A percentile compares a stretch with the other conserved stretches of the same genome.
These are phyloP conservation scores for Smittium mucronatum DNA, from an alignment of 371 early-diverging fungal species.

Conservation along the genomic window DNA sequence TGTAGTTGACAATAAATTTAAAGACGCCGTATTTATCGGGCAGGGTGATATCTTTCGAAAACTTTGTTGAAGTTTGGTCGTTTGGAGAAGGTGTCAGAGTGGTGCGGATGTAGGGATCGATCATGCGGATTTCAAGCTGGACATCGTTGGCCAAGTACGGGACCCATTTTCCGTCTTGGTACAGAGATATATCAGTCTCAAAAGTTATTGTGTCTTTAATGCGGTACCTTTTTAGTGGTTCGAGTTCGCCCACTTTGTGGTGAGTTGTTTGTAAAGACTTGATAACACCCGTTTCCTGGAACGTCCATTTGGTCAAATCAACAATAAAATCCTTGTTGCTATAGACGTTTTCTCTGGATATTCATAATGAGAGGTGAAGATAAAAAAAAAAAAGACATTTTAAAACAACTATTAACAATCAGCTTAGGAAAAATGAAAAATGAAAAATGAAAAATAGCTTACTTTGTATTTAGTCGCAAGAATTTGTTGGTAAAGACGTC, in stretches of 20 bases:
- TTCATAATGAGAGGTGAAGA: neutral
- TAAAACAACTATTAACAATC: neutral
- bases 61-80: slow-evolving; percentile 11
- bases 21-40: slow-evolving; percentile 95
- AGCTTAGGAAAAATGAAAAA: too few relatives aligned
- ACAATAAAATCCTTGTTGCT: slow-evolving; percentile 59
- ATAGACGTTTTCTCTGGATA: slow-evolving; percentile 20
- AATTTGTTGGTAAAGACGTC: slow-evolving; percentile 52
- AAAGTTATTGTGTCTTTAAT: slow-evolving; percentile 83
- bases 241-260: slow-evolving; percentile 37
- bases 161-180: slow-evolving; percentile 61
- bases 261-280: slow-evolving; percentile 46
- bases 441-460: neutral
- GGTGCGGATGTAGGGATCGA: slow-evolving; percentile 88
- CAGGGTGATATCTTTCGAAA: slow-evolving; percentile 41
- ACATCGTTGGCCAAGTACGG: slow-evolving; percentile 52
- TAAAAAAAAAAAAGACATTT: neutral
- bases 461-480: slow-evolving; percentile 9
- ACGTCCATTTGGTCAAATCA: slow-evolving; percentile 74
- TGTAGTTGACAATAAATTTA: slow-evolving; percentile 85
- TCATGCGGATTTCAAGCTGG: slow-evolving; percentile 87
- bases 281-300: slow-evolving; percentile 84
- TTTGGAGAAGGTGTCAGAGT: slow-evolving; percentile 25
- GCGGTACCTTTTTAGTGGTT: slow-evolving; percentile 47
- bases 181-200: slow-evolving; percentile 63